Evolutionary conservation across 2,329 filamentous ascomycete genomes (phyloP).

Genomic region (Cladophialophora immunda): DNA sequence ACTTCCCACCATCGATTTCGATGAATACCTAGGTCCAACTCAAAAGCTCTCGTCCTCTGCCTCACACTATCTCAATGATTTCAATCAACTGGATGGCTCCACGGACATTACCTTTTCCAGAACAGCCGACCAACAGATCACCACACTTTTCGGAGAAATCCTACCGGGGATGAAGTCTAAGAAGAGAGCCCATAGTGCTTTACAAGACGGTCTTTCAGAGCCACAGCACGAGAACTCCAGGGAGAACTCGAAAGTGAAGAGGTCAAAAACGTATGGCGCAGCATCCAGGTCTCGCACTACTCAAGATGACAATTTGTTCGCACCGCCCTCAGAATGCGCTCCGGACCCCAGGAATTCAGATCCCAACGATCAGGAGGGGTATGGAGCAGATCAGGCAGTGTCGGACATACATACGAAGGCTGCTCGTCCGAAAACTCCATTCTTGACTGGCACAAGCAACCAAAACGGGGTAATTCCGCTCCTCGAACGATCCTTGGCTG

Average conservation of each 20-base stretch:
- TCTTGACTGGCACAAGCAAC: neutral
- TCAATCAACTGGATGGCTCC: constrained; percentile 9
- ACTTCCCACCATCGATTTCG: constrained; percentile 33
- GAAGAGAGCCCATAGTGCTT: constrained; percentile 33
- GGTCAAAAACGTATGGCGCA: constrained; percentile 33
- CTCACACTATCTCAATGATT: constrained; percentile 1
- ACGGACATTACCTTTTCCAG: neutral
- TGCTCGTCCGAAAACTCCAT: neutral
- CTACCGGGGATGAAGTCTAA: constrained; percentile 12
- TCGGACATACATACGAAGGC: neutral
- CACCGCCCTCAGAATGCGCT: neutral
- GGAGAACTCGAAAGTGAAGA: constrained; percentile 23
- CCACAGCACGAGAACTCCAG: neutral
- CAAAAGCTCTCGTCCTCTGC: constrained; percentile 34
- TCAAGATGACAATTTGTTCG: constrained; percentile 27
- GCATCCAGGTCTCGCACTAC: constrained; percentile 21
- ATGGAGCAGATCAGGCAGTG: neutral
- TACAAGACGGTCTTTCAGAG: constrained; percentile 11
- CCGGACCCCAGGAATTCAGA: neutral
- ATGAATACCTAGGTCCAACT: constrained; percentile 36
- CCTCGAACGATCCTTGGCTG: constrained; percentile 19
- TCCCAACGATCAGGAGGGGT: neutral
- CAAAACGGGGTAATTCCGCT: constrained; percentile 19
- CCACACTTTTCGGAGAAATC: constrained; percentile 6
- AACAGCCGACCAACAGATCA: constrained; percentile 1